Evolutionary conservation across 1,284 basidiomycete genomes (phyloP).

Genomic region (Apiotrichum laibachii): DNA sequence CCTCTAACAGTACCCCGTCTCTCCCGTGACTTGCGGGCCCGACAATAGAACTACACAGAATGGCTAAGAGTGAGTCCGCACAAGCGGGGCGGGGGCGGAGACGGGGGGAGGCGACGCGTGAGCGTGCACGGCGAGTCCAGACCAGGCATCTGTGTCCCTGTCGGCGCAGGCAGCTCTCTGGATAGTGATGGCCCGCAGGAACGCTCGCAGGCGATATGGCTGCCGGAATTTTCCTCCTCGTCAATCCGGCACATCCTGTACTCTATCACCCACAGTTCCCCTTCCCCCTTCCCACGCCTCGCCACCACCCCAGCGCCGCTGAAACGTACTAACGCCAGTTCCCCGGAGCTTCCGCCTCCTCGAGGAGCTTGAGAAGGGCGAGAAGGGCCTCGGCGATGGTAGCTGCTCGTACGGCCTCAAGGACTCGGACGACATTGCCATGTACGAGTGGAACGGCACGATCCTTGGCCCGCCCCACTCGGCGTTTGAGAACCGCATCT

Average conservation of each 20-base stretch:
- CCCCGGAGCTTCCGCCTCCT: slow-evolving; percentile 94
- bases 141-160: too few species aligned
- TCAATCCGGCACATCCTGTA: too few species aligned
- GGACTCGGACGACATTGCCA: slow-evolving; percentile 88
- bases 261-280: too few species aligned
- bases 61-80: slow-evolving; percentile 5
- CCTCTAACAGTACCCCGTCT: neutral
- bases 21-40: too few species aligned
- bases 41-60: neutral
- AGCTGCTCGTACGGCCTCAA: slow-evolving; percentile 93
- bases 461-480: slow-evolving; percentile 98
- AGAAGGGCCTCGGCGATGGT: slow-evolving; percentile 98
- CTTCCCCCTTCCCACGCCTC: too few species aligned
- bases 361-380: slow-evolving; percentile 98
- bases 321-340: slow-evolving; percentile 57
- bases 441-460: slow-evolving; percentile 98
- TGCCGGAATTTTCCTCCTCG: too few species aligned
- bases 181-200: too few species aligned
- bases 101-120: too few species aligned
- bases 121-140: too few species aligned
- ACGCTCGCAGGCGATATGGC: too few species aligned
- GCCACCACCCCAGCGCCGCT: neutral
- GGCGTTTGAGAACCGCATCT: slow-evolving; percentile 97
- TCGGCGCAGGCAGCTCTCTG: too few species aligned
- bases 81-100: too few species aligned